A percentile compares a stretch with the other conserved stretches of the same genome.
phyloP scores from a whole-genome alignment of 768 basidiomycete genomes.

The Suillus hirtellus region DNA sequence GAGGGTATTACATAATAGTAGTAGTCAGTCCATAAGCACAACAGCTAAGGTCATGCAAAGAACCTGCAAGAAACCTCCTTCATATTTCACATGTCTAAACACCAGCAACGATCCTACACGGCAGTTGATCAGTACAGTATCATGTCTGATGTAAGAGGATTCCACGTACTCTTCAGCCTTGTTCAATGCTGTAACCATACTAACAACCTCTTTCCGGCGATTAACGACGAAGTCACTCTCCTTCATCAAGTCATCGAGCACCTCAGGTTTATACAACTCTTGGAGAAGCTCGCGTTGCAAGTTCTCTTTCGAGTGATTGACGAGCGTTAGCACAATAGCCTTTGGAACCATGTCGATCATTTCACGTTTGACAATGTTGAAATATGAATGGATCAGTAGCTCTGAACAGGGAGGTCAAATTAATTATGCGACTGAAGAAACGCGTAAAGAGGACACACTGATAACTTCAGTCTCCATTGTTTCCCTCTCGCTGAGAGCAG shows the following conservation, averaged over 20 bases:
- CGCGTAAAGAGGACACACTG: conserved; percentile 60
- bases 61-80: neutral
- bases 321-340: conserved; percentile 87
- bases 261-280: conserved; percentile 96
- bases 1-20: conserved; percentile 31
- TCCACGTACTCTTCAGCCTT: conserved; percentile 84
- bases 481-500: conserved; percentile 90
- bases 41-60: conserved; percentile 2
- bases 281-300: conserved; percentile 92
- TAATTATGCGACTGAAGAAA: neutral
- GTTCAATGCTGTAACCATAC: conserved; percentile 92
- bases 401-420: conserved; percentile 47
- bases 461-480: conserved; percentile 99
- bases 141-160: conserved; percentile 9
- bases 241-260: conserved; percentile 92
- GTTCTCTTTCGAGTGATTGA: conserved; percentile 91
- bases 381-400: conserved; percentile 94
- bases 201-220: conserved; percentile 90
- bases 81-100: conserved; percentile 37
- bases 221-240: conserved; percentile 89
- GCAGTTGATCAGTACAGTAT: conserved; percentile 15
- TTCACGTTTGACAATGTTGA: conserved; percentile 97
- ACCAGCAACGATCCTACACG: conserved; percentile 60
- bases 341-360: conserved; percentile 99
- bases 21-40: conserved; percentile 17